Evolutionary conservation across 2,329 filamentous ascomycete genomes (phyloP), one percentile per base, ranked within the genome.

Genomic region (Fusarium nanum): DNA sequence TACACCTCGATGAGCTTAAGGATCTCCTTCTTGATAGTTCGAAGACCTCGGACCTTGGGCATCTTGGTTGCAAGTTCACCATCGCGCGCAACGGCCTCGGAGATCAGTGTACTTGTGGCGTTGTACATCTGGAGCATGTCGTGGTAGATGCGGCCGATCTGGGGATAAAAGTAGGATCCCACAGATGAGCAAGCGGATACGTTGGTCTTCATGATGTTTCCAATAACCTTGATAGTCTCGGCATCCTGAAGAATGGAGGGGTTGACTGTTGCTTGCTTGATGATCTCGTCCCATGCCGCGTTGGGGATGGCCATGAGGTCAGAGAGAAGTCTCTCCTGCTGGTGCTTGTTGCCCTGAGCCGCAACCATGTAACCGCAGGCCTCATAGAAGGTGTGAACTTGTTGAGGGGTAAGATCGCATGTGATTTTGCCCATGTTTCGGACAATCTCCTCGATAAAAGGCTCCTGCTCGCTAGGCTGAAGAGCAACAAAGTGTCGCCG

Each of bases 131-230:
- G 95, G 60, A 99, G 85, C 95, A 99, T 98, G 78, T 99, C 96
- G 73, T 97, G 90, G 81, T 98, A 99, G 74, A 99, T 98, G 60
- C 94, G 92, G 42, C 95, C 96, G 74, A 99, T 97, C 79, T 99
- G 96, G 14, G 96, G 95, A 77, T 97, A 98, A 81, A 99, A 99
- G 82, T 98, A 99, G 55, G 93, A 90, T 34, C 97, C 96, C 62
- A 99, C 96, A 1, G 96, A 98, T 37, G 93, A 93, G 81, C 96
- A 99, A 37, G 96, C 96, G n/a, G 97, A 95, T 7, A 99, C 96
- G 76, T 99, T 99, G 1, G 96, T 99, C 88, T 99, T 99, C 96
- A 99, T 99, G 78, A 99, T 98, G 82, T 99, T 99, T 72, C 96
- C 96, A 68, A 99, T 94, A 73, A 99, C 91, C 85, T 99, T 99